Base-by-base conservation (phyloP, 345 rosid species). In the Murraya koenigii region DNA sequence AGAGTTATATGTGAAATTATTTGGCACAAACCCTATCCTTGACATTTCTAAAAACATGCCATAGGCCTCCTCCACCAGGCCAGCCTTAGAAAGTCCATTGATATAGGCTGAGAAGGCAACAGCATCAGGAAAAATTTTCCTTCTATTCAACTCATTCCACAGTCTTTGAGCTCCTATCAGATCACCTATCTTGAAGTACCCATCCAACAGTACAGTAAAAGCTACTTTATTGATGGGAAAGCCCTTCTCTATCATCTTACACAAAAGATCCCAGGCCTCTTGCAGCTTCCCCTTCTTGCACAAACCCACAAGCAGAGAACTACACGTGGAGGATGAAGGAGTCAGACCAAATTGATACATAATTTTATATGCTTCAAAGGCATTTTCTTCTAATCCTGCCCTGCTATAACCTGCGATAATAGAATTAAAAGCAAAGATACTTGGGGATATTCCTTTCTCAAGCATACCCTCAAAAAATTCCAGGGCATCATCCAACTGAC, bases 71-170 rank as follows among this genome's bases (percentile, higher is more conserved):
- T 85, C 92, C 83, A 92, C 66, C 60, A 86, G 76, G 68, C 93
- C 92, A 19, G 85, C 88, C 75, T 82, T 86, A 5, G 85, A 87
- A 65, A 92, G 92, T 78, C 97, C 97, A 77, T 86, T 82, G 61
- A 90, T 92, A 69, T 84, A 86, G 80, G 91, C 93, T 63, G 94
- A 90, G 80, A 84, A 89, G 78, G 92, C 84, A 82, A 92, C 85
- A 60, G 77, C 82, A 82, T 90, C 97, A 71, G 92, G 93, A 77
- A 36, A 80, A 36, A 86, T 84, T 30, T 90, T 91, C 78, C 77
- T 78, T 38, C 75, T 54, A 71, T 82, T 78, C 94, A 92, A 89
- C 84, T 89, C 92, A 56, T 81, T 58, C 97, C 97, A 92, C 69
- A 90, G 80, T 77, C 38, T 76, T 75, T 77, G 79, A 84, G 94